Evolutionary conservation across 768 basidiomycete genomes (phyloP), one percentile per base, ranked within the genome.

Genomic region (Russula sp.): DNA sequence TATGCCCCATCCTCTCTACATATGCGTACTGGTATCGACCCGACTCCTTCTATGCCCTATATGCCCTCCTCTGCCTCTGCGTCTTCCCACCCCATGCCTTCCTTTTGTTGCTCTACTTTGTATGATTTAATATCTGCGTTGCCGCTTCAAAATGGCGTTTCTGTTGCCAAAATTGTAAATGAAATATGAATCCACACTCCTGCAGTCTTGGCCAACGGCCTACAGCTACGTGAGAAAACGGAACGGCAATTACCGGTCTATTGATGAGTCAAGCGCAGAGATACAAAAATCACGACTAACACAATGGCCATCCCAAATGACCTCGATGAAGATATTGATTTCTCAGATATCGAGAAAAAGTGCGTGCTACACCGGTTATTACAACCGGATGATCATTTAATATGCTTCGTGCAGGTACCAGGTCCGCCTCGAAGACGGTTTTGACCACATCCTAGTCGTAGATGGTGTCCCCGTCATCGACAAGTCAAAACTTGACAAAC

Each of bases 391-490:
- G 32, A 40, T 36, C 52, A 3, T 30, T 30, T 13, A 5, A 34
- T 59, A n/a, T n/a, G 4, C 46, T 44, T 51, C 32, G 6, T 55
- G 24, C 40, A 97, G 94, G 80, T 96, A 94, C 78, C 82, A 87
- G 68, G 87, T 95, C 70, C 79, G 91, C 62, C 85, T 86, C 67
- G 90, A 92, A 70, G 88, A 93, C 68, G 83, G 90, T 46, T 84
- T 98, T 71, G 97, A 98, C 79, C 92, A 90, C 72, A 85, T 92
- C 62, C 76, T 99, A 59, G 89, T 98, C 58, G 86, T 98, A 63
- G 97, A 98, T 75, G 93, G 94, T 56, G 82, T 95, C 24, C 97
- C 95, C 11, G 74, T 92, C 64, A 92, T 98, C 74, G 94, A 97
- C 72, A 86, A 84, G 70, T 83, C 84, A 58, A 94, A 94, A 76